These are phyloP conservation scores for Cyclotella choctawhatcheeana DNA, from an alignment of 108 stramenopile genomes.

Conservation along the genomic window DNA sequence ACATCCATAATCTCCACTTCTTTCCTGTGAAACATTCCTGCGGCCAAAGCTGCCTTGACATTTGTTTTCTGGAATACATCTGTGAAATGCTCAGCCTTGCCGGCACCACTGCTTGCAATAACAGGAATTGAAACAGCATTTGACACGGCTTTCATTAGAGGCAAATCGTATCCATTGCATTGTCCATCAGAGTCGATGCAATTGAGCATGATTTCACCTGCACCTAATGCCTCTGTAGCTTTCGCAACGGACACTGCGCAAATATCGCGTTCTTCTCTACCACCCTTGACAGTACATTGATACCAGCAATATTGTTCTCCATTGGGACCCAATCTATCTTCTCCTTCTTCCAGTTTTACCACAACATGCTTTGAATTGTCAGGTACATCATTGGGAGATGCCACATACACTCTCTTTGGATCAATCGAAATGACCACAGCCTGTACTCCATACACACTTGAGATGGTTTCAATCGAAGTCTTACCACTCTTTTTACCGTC, in stretches of 20 bases:
- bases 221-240: slow-evolving; percentile 88
- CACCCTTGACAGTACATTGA: slow-evolving; percentile 97
- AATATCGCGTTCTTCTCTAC: slow-evolving; percentile 91
- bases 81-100: slow-evolving; percentile 88
- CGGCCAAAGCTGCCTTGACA: slow-evolving; percentile 95
- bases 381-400: slow-evolving; percentile 48
- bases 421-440: slow-evolving; percentile 99
- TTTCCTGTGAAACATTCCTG: slow-evolving; percentile 98
- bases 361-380: slow-evolving; percentile 64
- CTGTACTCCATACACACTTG: slow-evolving; percentile 93
- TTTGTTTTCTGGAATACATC: slow-evolving; percentile 90
- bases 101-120: slow-evolving; percentile 98
- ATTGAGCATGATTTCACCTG: slow-evolving; percentile 98
- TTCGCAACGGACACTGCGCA: slow-evolving; percentile 92
- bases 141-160: slow-evolving; percentile 91
- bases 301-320: slow-evolving; percentile 95
- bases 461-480: slow-evolving; percentile 93
- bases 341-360: slow-evolving; percentile 69
- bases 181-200: slow-evolving; percentile 99
- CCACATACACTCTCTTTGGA: slow-evolving; percentile 93
- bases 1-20: slow-evolving; percentile 94
- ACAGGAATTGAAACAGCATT: slow-evolving; percentile 94
- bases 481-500: slow-evolving; percentile 72
- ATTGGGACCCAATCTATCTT: slow-evolving; percentile 73
- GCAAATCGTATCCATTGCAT: slow-evolving; percentile 93